Evolutionary conservation across 345 rosid genomes (phyloP), one percentile per base, ranked within the genome.

Genomic region (Euclidium syriacum): DNA sequence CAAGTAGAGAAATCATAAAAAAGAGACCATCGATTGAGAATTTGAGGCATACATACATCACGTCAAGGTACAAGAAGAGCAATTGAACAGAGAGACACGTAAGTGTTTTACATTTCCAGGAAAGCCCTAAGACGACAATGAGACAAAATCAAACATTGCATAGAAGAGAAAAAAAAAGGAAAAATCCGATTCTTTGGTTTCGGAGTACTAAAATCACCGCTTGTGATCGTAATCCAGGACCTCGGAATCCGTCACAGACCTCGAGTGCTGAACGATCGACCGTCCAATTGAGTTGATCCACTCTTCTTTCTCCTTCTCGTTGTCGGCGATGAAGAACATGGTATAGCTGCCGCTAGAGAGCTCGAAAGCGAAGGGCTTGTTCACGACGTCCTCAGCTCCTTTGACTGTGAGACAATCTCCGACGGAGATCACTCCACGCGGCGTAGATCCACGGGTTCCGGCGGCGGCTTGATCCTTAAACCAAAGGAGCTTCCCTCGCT

Each of bases 271-370:
- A 17, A 89, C 95, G 27, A 89, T 89, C 33, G 95, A 85, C 22
- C 91, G 62, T 3, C 96, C 96, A 41, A 89, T 84, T 34, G 95
- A 86, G 61, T 89, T 89, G 79, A 89, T 86, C 96, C 96, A 86
- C 27, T 89, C 91, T 75, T 89, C 95, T 64, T 81, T 89, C 58
- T 84, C 95, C 75, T 89, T 89, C 69, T 83, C 91, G 7, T 83
- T 52, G 56, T 86, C 96, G 12, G 95, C 96, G 24, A 86, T 40
- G 68, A 89, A 89, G 75, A 78, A 83, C 96, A 86, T 77, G 23
- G 95, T 84, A 10, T 65, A 76, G 9, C 68, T 66, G 30, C 76
- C 79, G 39, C 83, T 83, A 7, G 95, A 83, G 1, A 89, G 60
- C 82, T 89, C 96, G 54, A 89, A 89, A 2, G 95, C 90, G 64